Evolutionary conservation across 495 filamentous ascomycete genomes (phyloP), one percentile per base, ranked within the genome.

Genomic region (Aspergillus mulundensis): DNA sequence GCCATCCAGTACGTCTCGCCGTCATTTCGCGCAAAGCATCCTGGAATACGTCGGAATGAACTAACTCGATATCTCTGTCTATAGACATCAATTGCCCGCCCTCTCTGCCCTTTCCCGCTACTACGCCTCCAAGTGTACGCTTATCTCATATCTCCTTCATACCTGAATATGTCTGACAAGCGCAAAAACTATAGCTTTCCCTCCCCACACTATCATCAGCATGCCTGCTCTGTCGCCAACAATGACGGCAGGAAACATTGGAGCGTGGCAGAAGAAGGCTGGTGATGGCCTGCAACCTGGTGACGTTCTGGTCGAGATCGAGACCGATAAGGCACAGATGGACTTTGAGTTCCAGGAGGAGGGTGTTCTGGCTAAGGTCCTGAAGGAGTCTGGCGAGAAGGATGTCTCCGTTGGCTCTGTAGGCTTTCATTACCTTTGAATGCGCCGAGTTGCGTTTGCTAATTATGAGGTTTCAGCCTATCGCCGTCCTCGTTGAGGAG

Each of bases 291-390:
- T 99, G 67, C 72, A 83, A 54, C 91, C 95, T 43, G 95, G 95
- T 67, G 95, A 99, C 74, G 92, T 97, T n/a, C 75, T 99, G 56
- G 95, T 97, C 25, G 95, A 99, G 80, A 97, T 99, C 68, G 95
- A 99, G 79, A 99, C 95, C 66, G 95, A 99, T 74, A 99, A 99
- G 81, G 95, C 95, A 40, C 95, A 99, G 75, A 99, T 99, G 95
- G 95, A 99, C 79, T 99, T 99, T 66, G 95, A 99, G 74, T 99
- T 95, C 73, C 95, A 99, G 74, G 94, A 99, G 61, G 94, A 99
- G 69, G 94, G 95, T 77, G 80, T 95, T 32, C 77, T 99, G 54
- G 95, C 95, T 56, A 97, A 97, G 83, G 83, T 97, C 57, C 73
- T 99, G 71, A 95, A 91, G 77, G 89, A 96, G 2, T 85, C 85